phyloP scores from a whole-genome alignment of 1,139 yeast genomes.

The Kazachstania sp. region DNA sequence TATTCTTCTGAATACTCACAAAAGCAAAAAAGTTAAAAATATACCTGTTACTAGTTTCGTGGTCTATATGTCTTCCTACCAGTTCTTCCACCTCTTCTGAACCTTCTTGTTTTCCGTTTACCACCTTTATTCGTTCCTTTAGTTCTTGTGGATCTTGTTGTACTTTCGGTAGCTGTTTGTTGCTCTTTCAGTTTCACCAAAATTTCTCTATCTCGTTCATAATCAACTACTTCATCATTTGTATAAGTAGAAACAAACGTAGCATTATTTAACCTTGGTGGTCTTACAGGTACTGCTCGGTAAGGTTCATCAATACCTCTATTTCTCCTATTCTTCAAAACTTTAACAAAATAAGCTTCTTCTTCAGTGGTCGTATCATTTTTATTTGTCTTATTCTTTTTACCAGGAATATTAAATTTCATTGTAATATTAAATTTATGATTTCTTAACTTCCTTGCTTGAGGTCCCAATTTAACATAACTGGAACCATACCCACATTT shows the following conservation, averaged over 20 bases:
- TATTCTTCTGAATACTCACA: neutral
- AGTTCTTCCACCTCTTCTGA: constrained; percentile 1
- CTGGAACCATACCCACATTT: constrained; percentile 70
- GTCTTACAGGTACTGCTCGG: neutral
- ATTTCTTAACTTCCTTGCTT: constrained; percentile 41
- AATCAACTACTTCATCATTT: neutral
- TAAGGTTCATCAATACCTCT: neutral
- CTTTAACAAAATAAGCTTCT: constrained; percentile 8
- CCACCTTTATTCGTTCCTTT: neutral
- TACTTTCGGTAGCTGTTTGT: constrained; percentile 1
- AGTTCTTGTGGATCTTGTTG: constrained; percentile 4
- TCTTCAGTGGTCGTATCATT: constrained; percentile 4
- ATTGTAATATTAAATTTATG: constrained; percentile 41
- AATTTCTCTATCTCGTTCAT: neutral
- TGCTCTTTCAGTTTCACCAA: constrained; percentile 1
- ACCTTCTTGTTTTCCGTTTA: neutral
- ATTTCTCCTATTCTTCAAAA: constrained; percentile 10
- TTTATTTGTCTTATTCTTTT: neutral
- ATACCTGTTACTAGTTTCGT: neutral
- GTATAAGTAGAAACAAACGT: neutral
- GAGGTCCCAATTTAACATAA: constrained; percentile 55
- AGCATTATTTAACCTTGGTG: neutral
- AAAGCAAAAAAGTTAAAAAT: neutral
- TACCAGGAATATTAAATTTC: constrained; percentile 37
- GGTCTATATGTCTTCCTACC: neutral